Percentiles rank a stretch among this genome's conserved stretches.
Evolutionary conservation across 1,284 basidiomycete genomes (phyloP).

Genomic region (Erythrobasidium hasegawianum): DNA sequence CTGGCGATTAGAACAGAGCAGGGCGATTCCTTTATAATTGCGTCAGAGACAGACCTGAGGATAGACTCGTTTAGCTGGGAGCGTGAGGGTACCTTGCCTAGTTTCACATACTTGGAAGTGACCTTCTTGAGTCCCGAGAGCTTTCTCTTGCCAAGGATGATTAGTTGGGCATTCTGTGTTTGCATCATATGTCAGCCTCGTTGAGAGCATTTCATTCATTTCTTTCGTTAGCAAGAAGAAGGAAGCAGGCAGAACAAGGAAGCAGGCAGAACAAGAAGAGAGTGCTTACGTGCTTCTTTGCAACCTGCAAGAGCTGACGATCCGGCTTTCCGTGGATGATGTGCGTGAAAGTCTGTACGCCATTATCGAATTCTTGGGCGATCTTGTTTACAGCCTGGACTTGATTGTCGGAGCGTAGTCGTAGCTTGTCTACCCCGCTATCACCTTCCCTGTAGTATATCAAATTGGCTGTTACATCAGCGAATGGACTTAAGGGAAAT

Average conservation of each 20-base stretch:
- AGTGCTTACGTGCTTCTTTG: constrained; percentile 31
- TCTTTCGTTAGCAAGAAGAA: too few relatives aligned
- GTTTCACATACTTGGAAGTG: constrained; percentile 19
- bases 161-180: constrained; percentile 14
- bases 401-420: constrained; percentile 9
- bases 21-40: constrained; percentile 7
- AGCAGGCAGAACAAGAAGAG: too few relatives aligned
- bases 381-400: constrained; percentile 14
- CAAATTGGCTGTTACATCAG: background rate
- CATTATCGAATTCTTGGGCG: constrained; percentile 10
- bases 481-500: background rate
- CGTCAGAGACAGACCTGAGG: constrained; percentile 26
- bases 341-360: constrained; percentile 10
- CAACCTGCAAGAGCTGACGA: constrained; percentile 12
- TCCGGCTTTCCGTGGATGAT: constrained; percentile 23
- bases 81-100: too few relatives aligned
- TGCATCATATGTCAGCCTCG: too few relatives aligned
- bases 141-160: constrained; percentile 29
- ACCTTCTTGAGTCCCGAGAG: constrained; percentile 21
- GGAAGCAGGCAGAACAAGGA: too few relatives aligned
- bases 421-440: constrained; percentile 8
- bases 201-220: too few relatives aligned
- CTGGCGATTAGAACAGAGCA: constrained; percentile 20
- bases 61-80: too few relatives aligned
- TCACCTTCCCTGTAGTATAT: background rate